Percentiles rank a stretch among this genome's conserved stretches.
phyloP scores from a whole-genome alignment of 2,329 filamentous ascomycete species.

The Stemphylium lycopersici region DNA sequence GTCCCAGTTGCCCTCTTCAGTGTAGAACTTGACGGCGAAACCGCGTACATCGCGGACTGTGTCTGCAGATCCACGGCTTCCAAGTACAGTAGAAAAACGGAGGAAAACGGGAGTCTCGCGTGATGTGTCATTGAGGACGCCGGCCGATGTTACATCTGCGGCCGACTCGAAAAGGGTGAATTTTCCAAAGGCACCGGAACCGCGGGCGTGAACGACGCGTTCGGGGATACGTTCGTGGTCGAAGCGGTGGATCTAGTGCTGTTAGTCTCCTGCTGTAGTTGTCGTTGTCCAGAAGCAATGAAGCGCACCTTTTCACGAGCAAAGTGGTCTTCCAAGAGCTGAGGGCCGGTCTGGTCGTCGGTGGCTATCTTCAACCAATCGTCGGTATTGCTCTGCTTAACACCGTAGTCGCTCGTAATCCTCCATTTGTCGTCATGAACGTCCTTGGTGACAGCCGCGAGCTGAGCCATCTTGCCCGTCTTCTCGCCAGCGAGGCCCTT shows the following conservation, averaged over 20 bases:
- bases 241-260: conserved; percentile 70
- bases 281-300: too few species aligned
- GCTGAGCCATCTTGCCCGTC: conserved; percentile 65
- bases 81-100: conserved; percentile 79
- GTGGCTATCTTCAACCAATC: conserved; percentile 74
- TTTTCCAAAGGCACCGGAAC: conserved; percentile 68
- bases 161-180: conserved; percentile 71
- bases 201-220: conserved; percentile 70
- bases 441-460: conserved; percentile 65
- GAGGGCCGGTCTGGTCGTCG: conserved; percentile 69
- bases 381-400: conserved; percentile 74
- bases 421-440: conserved; percentile 60
- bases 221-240: conserved; percentile 76
- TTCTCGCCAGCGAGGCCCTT: conserved; percentile 42
- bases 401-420: conserved; percentile 79
- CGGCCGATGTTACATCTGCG: conserved; percentile 67
- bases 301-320: conserved; percentile 71
- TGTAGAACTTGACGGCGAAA: conserved; percentile 80
- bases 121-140: conserved; percentile 70
- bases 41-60: conserved; percentile 84
- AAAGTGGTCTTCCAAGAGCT: conserved; percentile 73
- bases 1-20: conserved; percentile 78
- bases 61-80: conserved; percentile 76
- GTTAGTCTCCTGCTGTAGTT: conserved; percentile 7
- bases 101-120: conserved; percentile 71